A percentile compares a stretch with the other conserved stretches of the same genome.
These are phyloP conservation scores for Calamus simplicifolius DNA, from an alignment of 176 grass and related monocot genomes.

Conservation along the genomic window DNA sequence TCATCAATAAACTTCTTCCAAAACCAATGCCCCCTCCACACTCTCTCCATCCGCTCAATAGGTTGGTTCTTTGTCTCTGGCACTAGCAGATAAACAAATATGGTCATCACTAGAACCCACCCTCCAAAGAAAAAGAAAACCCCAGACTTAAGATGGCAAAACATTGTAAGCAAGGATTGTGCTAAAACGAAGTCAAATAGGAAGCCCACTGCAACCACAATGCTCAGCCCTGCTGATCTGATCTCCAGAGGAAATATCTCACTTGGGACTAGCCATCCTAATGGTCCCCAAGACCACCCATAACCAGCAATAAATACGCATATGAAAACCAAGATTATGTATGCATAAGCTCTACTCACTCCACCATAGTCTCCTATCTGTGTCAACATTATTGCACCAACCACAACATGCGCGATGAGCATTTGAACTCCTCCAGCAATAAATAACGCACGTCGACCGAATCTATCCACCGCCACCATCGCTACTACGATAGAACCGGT, in stretches of 20 bases:
- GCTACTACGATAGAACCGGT: not conserved
- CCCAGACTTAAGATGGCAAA: constrained; percentile 44
- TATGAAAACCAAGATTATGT: not conserved
- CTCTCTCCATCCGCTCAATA: constrained; percentile 41
- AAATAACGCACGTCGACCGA: not conserved
- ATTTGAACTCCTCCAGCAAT: not conserved
- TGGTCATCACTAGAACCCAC: constrained; percentile 49
- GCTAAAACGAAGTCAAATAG: not conserved
- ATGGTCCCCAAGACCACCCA: constrained; percentile 2
- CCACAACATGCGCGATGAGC: not conserved
- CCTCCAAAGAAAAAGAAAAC: constrained; percentile 71
- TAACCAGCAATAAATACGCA: not conserved
- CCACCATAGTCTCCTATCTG: not conserved
- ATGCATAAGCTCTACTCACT: not conserved
- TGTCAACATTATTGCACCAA: not conserved
- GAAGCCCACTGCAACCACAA: not conserved
- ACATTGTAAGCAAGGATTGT: constrained; percentile 33
- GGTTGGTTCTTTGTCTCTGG: constrained; percentile 54
- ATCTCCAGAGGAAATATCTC: constrained; percentile 5
- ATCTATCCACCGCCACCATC: not conserved
- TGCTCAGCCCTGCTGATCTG: constrained; percentile 3
- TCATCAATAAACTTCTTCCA: constrained; percentile 24
- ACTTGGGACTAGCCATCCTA: constrained; percentile 1
- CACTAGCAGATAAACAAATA: constrained; percentile 44
- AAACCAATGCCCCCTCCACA: constrained; percentile 60